phyloP scores from a whole-genome alignment of 306 rosid genomes.

The Macrotyloma uniflorum region DNA sequence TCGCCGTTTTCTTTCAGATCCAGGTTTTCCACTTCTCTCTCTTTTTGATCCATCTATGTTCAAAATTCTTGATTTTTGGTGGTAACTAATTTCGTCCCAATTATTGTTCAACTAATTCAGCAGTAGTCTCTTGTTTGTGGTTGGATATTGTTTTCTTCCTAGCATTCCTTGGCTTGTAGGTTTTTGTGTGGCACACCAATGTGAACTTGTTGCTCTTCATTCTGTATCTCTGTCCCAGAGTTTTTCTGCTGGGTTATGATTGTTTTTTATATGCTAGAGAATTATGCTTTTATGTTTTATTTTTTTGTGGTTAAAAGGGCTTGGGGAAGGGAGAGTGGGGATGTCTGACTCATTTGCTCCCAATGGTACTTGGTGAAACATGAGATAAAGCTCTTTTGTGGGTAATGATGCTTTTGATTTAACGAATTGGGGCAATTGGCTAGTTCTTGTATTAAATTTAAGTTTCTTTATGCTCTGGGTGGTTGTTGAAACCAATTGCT shows the following conservation, averaged over 20 bases:
- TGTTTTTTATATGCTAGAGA: background rate
- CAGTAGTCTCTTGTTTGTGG: background rate
- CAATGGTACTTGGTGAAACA: background rate
- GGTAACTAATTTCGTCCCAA: background rate
- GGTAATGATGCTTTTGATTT: conserved; percentile 16
- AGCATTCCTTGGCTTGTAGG: background rate
- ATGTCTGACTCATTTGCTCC: conserved; percentile 1
- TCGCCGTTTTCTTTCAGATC: conserved; percentile 80
- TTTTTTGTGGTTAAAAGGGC: background rate
- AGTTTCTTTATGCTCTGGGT: conserved; percentile 1
- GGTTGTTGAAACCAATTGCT: background rate
- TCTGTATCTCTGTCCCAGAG: background rate
- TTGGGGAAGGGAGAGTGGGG: conserved; percentile 6
- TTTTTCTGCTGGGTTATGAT: background rate
- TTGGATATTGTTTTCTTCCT: background rate
- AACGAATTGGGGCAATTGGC: conserved; percentile 4
- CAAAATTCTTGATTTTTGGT: background rate
- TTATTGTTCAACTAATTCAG: conserved; percentile 3
- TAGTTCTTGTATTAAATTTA: background rate
- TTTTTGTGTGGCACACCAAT: background rate
- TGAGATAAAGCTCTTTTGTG: background rate
- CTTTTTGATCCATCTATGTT: background rate
- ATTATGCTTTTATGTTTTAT: background rate
- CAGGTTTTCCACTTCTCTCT: conserved; percentile 58
- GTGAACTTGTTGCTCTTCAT: conserved; percentile 18